Conservation (phyloP, 257 asterid species). For the Solanum pimpinellifolium region DNA sequence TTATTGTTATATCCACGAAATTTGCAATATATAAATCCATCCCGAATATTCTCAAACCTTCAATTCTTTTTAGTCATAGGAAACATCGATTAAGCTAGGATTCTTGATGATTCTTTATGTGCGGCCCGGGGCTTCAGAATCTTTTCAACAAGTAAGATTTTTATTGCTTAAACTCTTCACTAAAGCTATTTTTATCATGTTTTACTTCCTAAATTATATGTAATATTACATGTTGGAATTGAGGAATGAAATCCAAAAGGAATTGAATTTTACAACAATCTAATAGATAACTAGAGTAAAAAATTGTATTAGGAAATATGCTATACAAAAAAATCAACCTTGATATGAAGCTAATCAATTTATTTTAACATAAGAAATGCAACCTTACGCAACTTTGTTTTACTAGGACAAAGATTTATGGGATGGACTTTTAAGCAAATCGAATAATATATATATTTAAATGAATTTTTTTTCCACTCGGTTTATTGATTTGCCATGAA, state of each 20-base stretch:
- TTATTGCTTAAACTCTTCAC: background rate
- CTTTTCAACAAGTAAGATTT: background rate
- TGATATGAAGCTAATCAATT: background rate
- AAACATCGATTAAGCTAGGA: background rate
- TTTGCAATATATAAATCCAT: background rate
- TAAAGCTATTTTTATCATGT: background rate
- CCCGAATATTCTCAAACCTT: background rate
- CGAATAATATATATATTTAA: background rate
- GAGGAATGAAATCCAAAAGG: constrained; percentile 59
- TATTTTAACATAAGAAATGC: constrained; percentile 26
- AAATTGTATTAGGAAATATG: constrained; percentile 15
- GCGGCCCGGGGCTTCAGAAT: background rate
- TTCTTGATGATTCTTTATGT: background rate
- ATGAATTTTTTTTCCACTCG: background rate
- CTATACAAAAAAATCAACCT: background rate
- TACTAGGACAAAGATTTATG: constrained; percentile 66
- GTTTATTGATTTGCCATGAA: background rate
- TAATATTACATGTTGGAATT: constrained; percentile 21
- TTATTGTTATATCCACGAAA: background rate
- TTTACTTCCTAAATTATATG: background rate
- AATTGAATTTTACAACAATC: constrained; percentile 51
- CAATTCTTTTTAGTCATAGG: background rate
- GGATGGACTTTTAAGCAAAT: constrained; percentile 29
- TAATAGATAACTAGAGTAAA: constrained; percentile 42
- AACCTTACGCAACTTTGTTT: constrained; percentile 62